These are phyloP conservation scores for Tetrahymena borealis DNA, from an alignment of 73 alveolate genomes.

Conservation along the genomic window DNA sequence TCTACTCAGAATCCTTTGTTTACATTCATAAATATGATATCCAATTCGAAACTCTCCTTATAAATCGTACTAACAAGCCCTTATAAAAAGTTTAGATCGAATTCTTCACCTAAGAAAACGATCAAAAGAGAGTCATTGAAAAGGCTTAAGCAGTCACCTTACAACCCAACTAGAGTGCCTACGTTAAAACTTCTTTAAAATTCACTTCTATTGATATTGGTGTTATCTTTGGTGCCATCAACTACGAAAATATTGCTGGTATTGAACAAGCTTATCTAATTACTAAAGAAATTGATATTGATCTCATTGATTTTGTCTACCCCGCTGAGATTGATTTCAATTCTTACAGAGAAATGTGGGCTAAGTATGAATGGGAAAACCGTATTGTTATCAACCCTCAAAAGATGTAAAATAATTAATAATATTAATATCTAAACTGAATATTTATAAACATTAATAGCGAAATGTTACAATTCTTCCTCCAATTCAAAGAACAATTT, in stretches of 20 bases:
- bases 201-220: constrained; percentile 84
- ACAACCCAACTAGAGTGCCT: constrained; percentile 64
- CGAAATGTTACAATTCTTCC: background rate
- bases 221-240: constrained; percentile 82
- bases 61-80: constrained; percentile 78
- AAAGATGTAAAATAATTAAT: background rate
- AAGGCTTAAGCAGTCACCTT: constrained; percentile 74
- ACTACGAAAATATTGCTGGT: constrained; percentile 80
- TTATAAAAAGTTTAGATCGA: constrained; percentile 76
- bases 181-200: constrained; percentile 69
- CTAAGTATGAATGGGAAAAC: constrained; percentile 95
- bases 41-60: constrained; percentile 64
- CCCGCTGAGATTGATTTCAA: constrained; percentile 78
- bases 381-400: constrained; percentile 75
- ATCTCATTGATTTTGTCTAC: constrained; percentile 71
- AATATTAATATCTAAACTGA: background rate
- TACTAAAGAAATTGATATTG: constrained; percentile 77
- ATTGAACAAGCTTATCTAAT: constrained; percentile 68
- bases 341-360: constrained; percentile 91
- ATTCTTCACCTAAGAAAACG: constrained; percentile 77
- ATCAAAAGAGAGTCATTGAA: constrained; percentile 65
- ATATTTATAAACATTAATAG: background rate
- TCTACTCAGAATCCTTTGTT: constrained; percentile 83
- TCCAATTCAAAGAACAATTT: background rate
- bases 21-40: constrained; percentile 83